Conservation (phyloP, 495 filamentous ascomycete genomes). For the Podospora sp. region DNA sequence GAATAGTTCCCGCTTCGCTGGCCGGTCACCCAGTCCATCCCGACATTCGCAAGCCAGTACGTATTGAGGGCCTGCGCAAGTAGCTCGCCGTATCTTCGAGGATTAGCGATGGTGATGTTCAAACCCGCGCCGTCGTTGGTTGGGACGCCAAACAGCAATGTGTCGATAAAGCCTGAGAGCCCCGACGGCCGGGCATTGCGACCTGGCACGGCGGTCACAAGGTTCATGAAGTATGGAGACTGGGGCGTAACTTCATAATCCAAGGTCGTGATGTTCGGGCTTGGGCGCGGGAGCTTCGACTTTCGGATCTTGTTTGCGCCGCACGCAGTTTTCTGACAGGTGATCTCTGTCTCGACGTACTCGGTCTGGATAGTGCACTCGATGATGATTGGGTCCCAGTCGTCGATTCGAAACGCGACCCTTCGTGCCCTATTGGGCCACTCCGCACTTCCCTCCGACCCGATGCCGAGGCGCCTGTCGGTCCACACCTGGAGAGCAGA, state of each 20-base stretch:
- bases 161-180: background rate
- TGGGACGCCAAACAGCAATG: background rate
- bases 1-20: background rate
- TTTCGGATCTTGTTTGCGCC: background rate
- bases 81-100: background rate
- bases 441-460: background rate
- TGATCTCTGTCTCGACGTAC: slow-evolving; percentile 13
- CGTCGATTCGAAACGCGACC: slow-evolving; percentile 1
- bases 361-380: slow-evolving; percentile 1
- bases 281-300: background rate
- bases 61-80: slow-evolving; percentile 15
- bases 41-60: slow-evolving; percentile 4
- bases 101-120: background rate
- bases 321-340: background rate
- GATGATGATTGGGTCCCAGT: background rate
- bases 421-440: background rate
- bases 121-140: background rate
- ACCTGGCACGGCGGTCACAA: slow-evolving; percentile 2
- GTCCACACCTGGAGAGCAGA: background rate
- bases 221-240: background rate
- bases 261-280: slow-evolving; percentile 2
- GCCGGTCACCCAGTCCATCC: background rate
- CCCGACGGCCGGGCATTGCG: background rate
- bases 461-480: background rate
- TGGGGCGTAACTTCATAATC: background rate